phyloP scores from a whole-genome alignment of 371 early-diverging fungal species.

The Mortierella sp. region DNA sequence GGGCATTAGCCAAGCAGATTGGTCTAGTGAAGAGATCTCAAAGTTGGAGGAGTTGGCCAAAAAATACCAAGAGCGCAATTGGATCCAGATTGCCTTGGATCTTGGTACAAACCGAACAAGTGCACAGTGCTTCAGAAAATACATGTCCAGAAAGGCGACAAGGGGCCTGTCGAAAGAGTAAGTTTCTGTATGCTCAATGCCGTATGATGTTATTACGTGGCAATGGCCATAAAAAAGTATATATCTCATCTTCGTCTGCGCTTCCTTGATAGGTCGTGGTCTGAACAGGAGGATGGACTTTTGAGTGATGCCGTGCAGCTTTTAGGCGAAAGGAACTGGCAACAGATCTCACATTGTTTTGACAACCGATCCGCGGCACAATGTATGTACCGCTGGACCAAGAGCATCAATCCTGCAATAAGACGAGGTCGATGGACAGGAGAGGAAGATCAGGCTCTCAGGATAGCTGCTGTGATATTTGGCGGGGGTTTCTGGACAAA shows the following conservation, averaged over 20 bases:
- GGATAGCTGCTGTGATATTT: conserved; percentile 70
- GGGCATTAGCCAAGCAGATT: conserved; percentile 76
- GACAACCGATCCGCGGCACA: conserved; percentile 81
- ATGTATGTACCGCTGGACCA: conserved; percentile 86
- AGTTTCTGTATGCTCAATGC: conserved; percentile 14
- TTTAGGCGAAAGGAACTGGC: conserved; percentile 77
- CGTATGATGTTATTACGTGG: background rate
- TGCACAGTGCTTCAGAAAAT: conserved; percentile 82
- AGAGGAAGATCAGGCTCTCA: conserved; percentile 79
- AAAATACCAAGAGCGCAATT: conserved; percentile 59
- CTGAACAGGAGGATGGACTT: conserved; percentile 68
- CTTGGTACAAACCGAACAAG: conserved; percentile 78
- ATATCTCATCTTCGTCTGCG: background rate
- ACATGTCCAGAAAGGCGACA: conserved; percentile 59
- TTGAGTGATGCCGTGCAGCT: conserved; percentile 66
- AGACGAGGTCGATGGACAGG: conserved; percentile 77
- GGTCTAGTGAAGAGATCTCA: conserved; percentile 68
- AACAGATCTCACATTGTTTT: conserved; percentile 72
- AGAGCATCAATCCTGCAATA: conserved; percentile 80
- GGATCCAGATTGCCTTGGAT: conserved; percentile 70
- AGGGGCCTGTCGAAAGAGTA: conserved; percentile 56
- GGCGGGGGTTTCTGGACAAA: conserved; percentile 83
- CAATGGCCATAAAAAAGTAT: too few relatives aligned
- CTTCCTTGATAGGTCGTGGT: conserved; percentile 59
- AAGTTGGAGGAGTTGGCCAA: conserved; percentile 60